Base-by-base conservation (phyloP, 106 monocot genomes). In the Dioscorea dumetorum region DNA sequence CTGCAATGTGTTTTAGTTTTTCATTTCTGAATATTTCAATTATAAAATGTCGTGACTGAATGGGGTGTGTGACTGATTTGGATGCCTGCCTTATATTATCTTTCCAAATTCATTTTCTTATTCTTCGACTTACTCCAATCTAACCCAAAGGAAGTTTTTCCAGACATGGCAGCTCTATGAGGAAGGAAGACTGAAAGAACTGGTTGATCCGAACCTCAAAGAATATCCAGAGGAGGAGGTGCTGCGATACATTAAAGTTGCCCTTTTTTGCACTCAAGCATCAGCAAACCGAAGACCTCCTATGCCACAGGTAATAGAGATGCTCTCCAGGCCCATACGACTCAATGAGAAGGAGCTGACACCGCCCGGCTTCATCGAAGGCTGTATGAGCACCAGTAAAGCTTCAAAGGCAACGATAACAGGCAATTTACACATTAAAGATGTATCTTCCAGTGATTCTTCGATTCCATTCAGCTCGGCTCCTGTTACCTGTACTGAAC, bases 61-160 rank as follows among this genome's bases (percentile, higher is more conserved):
- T 41, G 41, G 9, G 6, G 0, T 41, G 41, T 3, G 34, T 41
- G 41, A 41, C 6, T 28, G 28, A 41, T 41, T 41, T 41, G 1
- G 41, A 41, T 41, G 41, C 6, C 41, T 41, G 41, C 5, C 41
- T 41, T 6, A 10, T 41, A 3, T 6, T 41, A 8, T 41, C 41
- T 41, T 41, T 28, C 28, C 28, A 28, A 28, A 41, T 41, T 41
- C 41, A 41, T 41, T 41, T 41, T 6, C 41, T 41, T 41, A 41
- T 41, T 5, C 0, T 6, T 6, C 9, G 10, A 41, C 41, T 10
- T 41, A 8, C 41, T 41, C 41, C 41, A 41, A 41, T 41, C 41
- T 41, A 10, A 41, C 6, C 41, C 28, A 10, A 10, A 41, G 41
- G 10, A 5, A 41, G 10, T 81, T 91, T 23, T 61, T 91, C 58